Conservation (phyloP, 2,329 filamentous ascomycete genomes). For the Dothiorella sarmentorum region DNA sequence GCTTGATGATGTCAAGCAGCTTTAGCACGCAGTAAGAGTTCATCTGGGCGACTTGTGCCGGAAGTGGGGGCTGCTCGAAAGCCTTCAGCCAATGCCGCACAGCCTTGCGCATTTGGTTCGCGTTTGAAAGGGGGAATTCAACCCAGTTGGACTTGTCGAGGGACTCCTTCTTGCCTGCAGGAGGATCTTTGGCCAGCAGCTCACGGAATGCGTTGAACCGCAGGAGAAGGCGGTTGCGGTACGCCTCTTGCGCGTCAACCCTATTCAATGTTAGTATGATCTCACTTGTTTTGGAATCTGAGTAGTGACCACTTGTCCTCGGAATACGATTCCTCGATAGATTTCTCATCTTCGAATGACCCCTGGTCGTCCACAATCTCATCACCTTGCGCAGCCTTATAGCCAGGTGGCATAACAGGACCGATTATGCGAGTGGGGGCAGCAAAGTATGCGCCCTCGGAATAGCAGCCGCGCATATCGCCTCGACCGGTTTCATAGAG, state of each 20-base stretch:
- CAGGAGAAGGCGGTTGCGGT: constrained; percentile 50
- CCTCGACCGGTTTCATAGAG: constrained; percentile 50
- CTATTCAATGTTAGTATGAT: neutral
- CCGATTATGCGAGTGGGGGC: constrained; percentile 44
- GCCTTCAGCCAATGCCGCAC: constrained; percentile 4
- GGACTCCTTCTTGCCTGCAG: neutral
- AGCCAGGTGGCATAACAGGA: constrained; percentile 18
- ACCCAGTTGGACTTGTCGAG: constrained; percentile 3
- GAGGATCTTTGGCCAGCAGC: neutral
- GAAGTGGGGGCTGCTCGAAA: constrained; percentile 41
- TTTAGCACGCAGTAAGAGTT: constrained; percentile 63
- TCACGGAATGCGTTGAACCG: neutral
- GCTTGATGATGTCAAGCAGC: constrained; percentile 58
- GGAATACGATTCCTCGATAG: neutral
- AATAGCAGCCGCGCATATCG: constrained; percentile 63
- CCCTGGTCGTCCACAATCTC: neutral
- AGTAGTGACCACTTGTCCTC: neutral
- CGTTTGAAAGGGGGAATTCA: constrained; percentile 17
- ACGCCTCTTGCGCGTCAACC: constrained; percentile 41
- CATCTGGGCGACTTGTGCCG: constrained; percentile 51
- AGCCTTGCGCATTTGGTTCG: constrained; percentile 36
- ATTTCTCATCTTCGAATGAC: neutral
- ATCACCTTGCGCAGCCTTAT: neutral
- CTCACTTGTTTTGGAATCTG: neutral
- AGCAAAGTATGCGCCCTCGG: constrained; percentile 76